Base-by-base conservation (phyloP, 2,329 filamentous ascomycete species). In the Apiospora aurea region DNA sequence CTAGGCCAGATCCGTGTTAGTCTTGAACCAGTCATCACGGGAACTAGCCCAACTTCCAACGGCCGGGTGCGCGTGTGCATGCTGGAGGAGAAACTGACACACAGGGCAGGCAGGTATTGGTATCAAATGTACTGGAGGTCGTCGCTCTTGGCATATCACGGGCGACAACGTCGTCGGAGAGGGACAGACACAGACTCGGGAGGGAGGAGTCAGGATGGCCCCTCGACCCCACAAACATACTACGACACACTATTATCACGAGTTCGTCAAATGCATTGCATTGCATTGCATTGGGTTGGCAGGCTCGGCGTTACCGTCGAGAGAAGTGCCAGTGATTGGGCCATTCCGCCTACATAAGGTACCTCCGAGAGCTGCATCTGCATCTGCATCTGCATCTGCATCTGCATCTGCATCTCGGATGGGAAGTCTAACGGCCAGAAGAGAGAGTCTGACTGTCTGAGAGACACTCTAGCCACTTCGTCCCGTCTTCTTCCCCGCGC, bases 1-100 rank as follows among this genome's bases (percentile, higher is more conserved):
- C 57, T 64, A 64, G 57, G 57, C 57, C 34, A 41, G 57, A 64
- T 64, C 18, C 41, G 57, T 64, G 57, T 64, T 64, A 64, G 57
- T 24, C 41, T 64, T 41, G 34, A 18, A 7, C 49, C 57, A 64
- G 49, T 51, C 29, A 64, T 38, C 57, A n/a, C 57, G 57, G 57
- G 57, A 64, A 64, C 57, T 64, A 64, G 34, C 24, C 34, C 57
- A 64, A 64, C 57, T 41, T 41, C 57, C 57, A 64, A 64, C 57
- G 57, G 57, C 57, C 51, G 34, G 57, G 34, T 41, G 34, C n/a
- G 57, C 18, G 38, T 38, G 29, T 61, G 53, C 10, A 34, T 10
- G 53, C n/a, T 34, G 2, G 16, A 18, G 53, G 49, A 29, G 47
- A 24, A 11, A 51, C n/a, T 24, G 24, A 57, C 51, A 10, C 13